phyloP scores from a whole-genome alignment of 192 early-diverging fungal species.

The Ambispora gerdemannii region DNA sequence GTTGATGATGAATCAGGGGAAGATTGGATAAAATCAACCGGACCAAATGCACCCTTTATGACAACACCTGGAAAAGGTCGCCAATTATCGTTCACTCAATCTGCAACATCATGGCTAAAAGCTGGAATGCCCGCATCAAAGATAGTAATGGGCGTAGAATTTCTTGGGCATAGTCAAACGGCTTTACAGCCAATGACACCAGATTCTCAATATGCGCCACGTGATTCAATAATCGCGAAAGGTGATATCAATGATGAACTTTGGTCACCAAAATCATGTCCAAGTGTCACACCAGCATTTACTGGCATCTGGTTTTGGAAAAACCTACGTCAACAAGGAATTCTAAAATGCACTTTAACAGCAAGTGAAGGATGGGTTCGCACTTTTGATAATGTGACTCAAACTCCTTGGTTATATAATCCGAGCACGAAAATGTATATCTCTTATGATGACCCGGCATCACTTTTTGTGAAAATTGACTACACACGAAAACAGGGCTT shows the following conservation, averaged over 20 bases:
- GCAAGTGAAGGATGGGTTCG: slow-evolving; percentile 49
- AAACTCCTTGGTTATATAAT: slow-evolving; percentile 76
- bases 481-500: slow-evolving; percentile 49
- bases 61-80: slow-evolving; percentile 33
- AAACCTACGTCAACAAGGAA: slow-evolving; percentile 58
- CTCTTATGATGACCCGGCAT: slow-evolving; percentile 76
- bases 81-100: slow-evolving; percentile 45
- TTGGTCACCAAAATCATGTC: slow-evolving; percentile 53
- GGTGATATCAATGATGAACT: slow-evolving; percentile 56
- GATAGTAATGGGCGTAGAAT: slow-evolving; percentile 59
- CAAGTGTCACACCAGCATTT: slow-evolving; percentile 44
- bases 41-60: slow-evolving; percentile 50
- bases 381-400: slow-evolving; percentile 56
- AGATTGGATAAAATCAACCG: slow-evolving; percentile 38
- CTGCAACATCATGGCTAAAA: slow-evolving; percentile 54
- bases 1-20: slow-evolving; percentile 6
- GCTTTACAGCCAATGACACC: slow-evolving; percentile 18
- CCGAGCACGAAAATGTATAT: slow-evolving; percentile 59
- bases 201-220: slow-evolving; percentile 26
- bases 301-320: slow-evolving; percentile 65
- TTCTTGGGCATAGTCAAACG: slow-evolving; percentile 55
- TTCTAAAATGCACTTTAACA: slow-evolving; percentile 43
- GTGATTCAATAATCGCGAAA: slow-evolving; percentile 39
- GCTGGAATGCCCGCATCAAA: slow-evolving; percentile 58
- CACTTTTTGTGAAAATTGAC: slow-evolving; percentile 59